Percentiles rank a stretch among this genome's conserved stretches.
Conservation (phyloP, 1,284 basidiomycete genomes). For the Golubevia sp. region DNA sequence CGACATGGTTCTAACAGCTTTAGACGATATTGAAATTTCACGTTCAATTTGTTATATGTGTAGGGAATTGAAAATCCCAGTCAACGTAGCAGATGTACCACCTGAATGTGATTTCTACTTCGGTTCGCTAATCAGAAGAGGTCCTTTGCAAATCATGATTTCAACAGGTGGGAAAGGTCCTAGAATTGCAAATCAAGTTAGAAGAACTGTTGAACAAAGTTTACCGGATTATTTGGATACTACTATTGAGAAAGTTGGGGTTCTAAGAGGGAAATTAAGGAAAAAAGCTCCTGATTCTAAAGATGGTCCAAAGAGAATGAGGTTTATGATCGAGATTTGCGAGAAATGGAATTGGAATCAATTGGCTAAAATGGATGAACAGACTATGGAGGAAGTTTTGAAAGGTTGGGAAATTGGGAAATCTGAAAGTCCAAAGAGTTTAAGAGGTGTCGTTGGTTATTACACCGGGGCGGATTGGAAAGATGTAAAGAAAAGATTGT, state of each 20-base stretch:
- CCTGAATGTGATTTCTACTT: slow-evolving; percentile 93
- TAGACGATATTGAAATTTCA: slow-evolving; percentile 80
- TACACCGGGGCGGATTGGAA: slow-evolving; percentile 3
- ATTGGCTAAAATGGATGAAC: slow-evolving; percentile 40
- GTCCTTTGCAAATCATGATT: slow-evolving; percentile 92
- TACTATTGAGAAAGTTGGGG: slow-evolving; percentile 80
- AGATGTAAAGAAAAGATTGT: slow-evolving; percentile 25
- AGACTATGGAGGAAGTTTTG: slow-evolving; percentile 36
- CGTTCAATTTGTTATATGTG: slow-evolving; percentile 75
- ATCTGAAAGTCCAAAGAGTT: slow-evolving; percentile 12
- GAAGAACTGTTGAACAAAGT: slow-evolving; percentile 71
- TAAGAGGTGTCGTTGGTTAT: no score
- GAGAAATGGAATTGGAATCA: slow-evolving; percentile 46
- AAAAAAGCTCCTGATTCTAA: slow-evolving; percentile 68
- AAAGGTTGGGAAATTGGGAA: slow-evolving; percentile 41
- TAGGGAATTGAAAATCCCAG: slow-evolving; percentile 74
- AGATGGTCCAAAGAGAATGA: no score
- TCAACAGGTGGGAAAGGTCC: slow-evolving; percentile 94
- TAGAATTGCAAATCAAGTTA: slow-evolving; percentile 82
- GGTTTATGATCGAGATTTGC: slow-evolving; percentile 59
- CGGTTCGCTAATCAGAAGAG: slow-evolving; percentile 86
- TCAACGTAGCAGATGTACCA: slow-evolving; percentile 96
- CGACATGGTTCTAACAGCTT: slow-evolving; percentile 92
- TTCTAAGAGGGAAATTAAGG: slow-evolving; percentile 72
- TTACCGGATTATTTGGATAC: slow-evolving; percentile 76